Evolutionary conservation across 176 grass and related monocot species (phyloP).

Genomic region (Oryza meyeriana): DNA sequence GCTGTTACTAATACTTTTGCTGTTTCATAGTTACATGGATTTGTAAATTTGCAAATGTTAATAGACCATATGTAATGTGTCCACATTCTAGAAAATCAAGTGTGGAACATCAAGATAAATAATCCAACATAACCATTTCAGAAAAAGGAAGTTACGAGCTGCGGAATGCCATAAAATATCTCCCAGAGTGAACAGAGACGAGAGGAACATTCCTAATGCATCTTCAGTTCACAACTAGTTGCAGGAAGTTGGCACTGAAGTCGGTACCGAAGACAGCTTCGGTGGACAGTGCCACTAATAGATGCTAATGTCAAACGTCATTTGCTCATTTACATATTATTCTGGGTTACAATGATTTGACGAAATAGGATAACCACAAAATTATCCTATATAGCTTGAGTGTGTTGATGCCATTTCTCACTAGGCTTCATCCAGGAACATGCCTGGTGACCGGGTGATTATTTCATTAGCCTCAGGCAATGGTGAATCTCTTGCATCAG

Average conservation of each 20-base stretch:
- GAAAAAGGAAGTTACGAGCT: neutral
- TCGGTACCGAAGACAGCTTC: neutral
- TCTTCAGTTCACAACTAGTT: conserved; percentile 22
- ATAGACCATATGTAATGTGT: neutral
- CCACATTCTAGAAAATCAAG: neutral
- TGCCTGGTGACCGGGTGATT: conserved; percentile 55
- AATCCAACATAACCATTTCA: neutral
- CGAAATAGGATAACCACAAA: conserved; percentile 4
- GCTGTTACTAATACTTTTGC: no score
- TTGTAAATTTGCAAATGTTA: no score
- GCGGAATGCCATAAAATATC: neutral
- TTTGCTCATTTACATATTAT: conserved; percentile 34
- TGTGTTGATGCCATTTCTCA: neutral
- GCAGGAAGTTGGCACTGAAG: neutral
- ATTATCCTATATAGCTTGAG: neutral
- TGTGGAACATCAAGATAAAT: neutral
- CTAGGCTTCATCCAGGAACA: conserved; percentile 42
- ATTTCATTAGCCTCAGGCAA: conserved; percentile 71
- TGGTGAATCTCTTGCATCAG: conserved; percentile 61
- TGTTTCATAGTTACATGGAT: no score
- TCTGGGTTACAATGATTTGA: neutral
- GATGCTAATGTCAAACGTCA: conserved; percentile 19
- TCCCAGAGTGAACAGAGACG: neutral
- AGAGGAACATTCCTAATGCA: neutral
- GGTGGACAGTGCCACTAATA: neutral